Evolutionary conservation across 1,139 yeast species (phyloP), one percentile per base, ranked within the genome.

Genomic region (Hyphopichia burtonii): DNA sequence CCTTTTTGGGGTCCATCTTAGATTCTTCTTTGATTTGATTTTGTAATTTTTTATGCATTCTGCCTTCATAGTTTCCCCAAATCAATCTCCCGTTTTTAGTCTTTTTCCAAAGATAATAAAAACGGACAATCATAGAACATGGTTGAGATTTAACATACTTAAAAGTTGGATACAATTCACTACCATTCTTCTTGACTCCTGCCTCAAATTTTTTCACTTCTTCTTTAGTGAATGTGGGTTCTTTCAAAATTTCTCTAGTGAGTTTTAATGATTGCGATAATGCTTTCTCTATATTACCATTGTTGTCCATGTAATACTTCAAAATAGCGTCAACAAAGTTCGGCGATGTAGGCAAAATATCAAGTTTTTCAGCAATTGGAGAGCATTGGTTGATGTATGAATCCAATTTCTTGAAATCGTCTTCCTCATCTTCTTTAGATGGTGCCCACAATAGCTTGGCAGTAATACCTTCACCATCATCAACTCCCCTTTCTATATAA

Each of bases 51-150:
- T 83, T 82, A 53, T 80, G 78, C 42, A 72, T 71, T 44, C 96
- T 65, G 1, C 95, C 95, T 45, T 82, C 83, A 53, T 68, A 87
- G 55, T 83, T 83, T 31, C 89, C 96, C 96, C 97, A 89, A 14
- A 87, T 86, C 39, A 65, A 57, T 48, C 76, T 80, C 0, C 98
- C 98, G 42, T 74, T 74, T 25, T 76, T 69, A 0, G 96, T 83
- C 60, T 91, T 91, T 61, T 91, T 91, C 98, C 98, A 91, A 40
- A 86, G 66, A 55, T 91, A 91, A 56, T 88, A 91, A 57, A 76
- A 91, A 41, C 96, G 65, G 1, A 91, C 97, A 48, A 90, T 75
- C 82, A 84, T 86, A 0, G 91, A 76, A 41, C 82, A 68, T 0
- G 88, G 71, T 51, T 86, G 94, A 0, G 90, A 74, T 34, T 76